These are phyloP conservation scores for Camelina sativa DNA, from an alignment of 345 rosid species.

Conservation along the genomic window DNA sequence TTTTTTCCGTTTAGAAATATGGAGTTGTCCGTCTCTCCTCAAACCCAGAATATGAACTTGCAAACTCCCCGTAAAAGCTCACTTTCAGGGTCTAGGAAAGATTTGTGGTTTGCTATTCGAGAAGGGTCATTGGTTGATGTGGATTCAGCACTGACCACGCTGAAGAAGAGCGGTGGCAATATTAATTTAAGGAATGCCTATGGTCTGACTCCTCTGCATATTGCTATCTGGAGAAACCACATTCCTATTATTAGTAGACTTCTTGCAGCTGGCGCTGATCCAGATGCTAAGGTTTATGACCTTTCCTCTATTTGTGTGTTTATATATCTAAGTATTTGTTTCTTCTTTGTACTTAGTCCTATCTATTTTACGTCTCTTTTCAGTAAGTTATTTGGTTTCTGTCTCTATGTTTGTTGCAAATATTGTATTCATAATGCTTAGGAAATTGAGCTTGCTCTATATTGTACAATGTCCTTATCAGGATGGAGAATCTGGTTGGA, in stretches of 20 bases:
- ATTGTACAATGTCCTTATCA: slow-evolving; percentile 38
- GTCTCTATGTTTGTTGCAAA: background rate
- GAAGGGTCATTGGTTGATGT: slow-evolving; percentile 90
- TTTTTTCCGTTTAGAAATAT: slow-evolving; percentile 36
- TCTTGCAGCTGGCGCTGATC: slow-evolving; percentile 93
- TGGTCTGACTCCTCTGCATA: slow-evolving; percentile 90
- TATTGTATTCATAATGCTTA: background rate
- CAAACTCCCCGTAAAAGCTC: slow-evolving; percentile 60
- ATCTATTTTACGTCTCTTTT: slow-evolving; percentile 1
- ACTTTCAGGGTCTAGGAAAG: slow-evolving; percentile 54
- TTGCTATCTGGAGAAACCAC: slow-evolving; percentile 95
- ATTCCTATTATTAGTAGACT: slow-evolving; percentile 88
- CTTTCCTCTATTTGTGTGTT: slow-evolving; percentile 27
- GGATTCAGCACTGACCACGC: slow-evolving; percentile 61
- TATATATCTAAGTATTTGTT: background rate
- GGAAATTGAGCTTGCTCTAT: slow-evolving; percentile 6
- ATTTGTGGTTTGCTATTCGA: slow-evolving; percentile 75
- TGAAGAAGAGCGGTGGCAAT: slow-evolving; percentile 88
- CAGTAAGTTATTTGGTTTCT: background rate
- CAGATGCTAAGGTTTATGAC: slow-evolving; percentile 90
- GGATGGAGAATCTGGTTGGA: slow-evolving; percentile 99
- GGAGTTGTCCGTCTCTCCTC: slow-evolving; percentile 66
- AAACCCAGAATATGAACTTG: slow-evolving; percentile 58
- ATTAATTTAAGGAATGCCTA: slow-evolving; percentile 68
- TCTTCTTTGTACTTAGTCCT: slow-evolving; percentile 11